Evolutionary conservation across 176 grass and related monocot species (phyloP), one percentile per base, ranked within the genome.

Genomic region (Themeda triandra): DNA sequence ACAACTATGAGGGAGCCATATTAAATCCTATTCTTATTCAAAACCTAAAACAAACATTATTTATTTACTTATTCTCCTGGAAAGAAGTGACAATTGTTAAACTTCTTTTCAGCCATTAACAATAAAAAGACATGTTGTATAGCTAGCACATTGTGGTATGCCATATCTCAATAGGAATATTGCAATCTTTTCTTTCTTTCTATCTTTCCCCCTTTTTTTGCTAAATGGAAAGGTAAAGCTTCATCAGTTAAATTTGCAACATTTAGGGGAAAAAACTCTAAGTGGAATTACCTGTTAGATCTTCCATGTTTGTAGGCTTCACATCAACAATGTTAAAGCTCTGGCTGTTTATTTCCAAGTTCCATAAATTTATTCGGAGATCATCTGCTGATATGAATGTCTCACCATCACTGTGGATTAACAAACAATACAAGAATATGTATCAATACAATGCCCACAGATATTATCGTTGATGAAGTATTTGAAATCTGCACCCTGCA

Each of bases 371-470:
- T 88, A 97, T 92, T 78, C 94, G 90, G 51, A 97, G 90, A 87
- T 97, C 94, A 90, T 97, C 94, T 80, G 90, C 94, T 82, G 94
- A 97, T 88, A 97, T 94, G 80, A 92, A 97, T 89, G 95, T 97
- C 74, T 94, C 95, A 66, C 95, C 92, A 63, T 97, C 95, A 91
- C 95, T 97, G 90, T 44, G 33, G 29, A 86, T 79, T 77, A 85
- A 86, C 51, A 85, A 60, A 63, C 28, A 69, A 80, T 63, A 82
- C 19, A 92, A 73, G 13, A 37, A 77, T 17, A 80, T 31, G 63
- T 8, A 90, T 82, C 10, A 87, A 59, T 44, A 75, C 14, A 80
- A 51, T 80, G 23, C 60, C 28, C 84, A 86, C 39, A 53, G 6
- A 63, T 69, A 44, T 64, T 28, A 77, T 49, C 49, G 30, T 21